Evolutionary conservation across 192 early-diverging fungal species (phyloP), one percentile per base, ranked within the genome.

Genomic region (Coemansia sp.): DNA sequence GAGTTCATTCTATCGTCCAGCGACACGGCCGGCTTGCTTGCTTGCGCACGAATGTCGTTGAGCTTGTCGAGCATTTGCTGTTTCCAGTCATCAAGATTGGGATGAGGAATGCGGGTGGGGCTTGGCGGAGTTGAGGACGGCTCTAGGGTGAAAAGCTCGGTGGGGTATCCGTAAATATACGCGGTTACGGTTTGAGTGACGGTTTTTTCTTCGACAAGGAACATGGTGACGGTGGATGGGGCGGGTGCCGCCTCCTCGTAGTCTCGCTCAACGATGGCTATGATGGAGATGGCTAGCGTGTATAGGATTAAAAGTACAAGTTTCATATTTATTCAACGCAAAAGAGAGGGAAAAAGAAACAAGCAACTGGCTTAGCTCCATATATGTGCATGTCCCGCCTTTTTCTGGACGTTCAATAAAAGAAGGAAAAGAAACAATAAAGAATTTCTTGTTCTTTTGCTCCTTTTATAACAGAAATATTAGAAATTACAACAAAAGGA

Each of bases 21-120:
- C 11, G 2, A 15, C 7, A 72, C 44, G 9, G 70, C 36, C 1
- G 40, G 11, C 32, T 58, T 54, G 6, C 43, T 54, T 10, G 3
- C 44, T 16, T 39, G 20, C 0, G 63, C 59, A 8, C 69, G 58
- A 14, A 62, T 36, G 0, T 23, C 39, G 50, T 72, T 72, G n/a
- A 72, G 54, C 23, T 57, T 54, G 0, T 21, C 1, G 5, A 72
- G 58, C 54, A 72, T 66, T 9, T 55, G n/a, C 7, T 26, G 6
- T 18, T 37, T 48, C 55, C 55, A 57, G 55, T 48, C 14, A 11
- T n/a, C 17, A 5, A 38, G 3, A 12, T 9, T 9, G n/a, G 18
- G 43, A 21, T 17, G 10, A 17, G 41, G 15, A 17, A 14, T 43
- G 41, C 41, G 41, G 12, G 7, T 43, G 4, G 15, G 41, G 16